Conservation (phyloP, 139 green algal species). For the Coelastrella sp. region DNA sequence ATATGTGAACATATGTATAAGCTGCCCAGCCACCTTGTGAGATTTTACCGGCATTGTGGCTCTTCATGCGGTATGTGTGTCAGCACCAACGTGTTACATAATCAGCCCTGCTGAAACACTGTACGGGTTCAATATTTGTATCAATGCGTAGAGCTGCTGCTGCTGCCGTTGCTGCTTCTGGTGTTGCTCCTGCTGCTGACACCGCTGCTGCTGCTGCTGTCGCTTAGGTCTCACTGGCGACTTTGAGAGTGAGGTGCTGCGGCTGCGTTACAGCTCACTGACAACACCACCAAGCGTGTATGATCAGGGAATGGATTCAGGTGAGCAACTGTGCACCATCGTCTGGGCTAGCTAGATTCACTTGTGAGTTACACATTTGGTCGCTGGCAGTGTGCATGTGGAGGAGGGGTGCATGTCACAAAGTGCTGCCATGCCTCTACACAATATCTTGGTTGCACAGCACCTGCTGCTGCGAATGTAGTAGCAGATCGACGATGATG, state of each 20-base stretch:
- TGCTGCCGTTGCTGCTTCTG: slow-evolving; percentile 18
- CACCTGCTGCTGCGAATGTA: neutral
- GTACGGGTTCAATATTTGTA: neutral
- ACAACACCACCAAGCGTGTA: slow-evolving; percentile 84
- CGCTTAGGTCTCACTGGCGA: slow-evolving; percentile 73
- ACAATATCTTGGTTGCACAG: neutral
- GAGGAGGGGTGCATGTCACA: too few relatives aligned
- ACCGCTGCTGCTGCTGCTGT: too few relatives aligned
- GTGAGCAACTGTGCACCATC: neutral
- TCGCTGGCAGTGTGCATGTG: neutral
- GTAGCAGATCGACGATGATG: too few relatives aligned
- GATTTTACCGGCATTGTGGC: too few relatives aligned
- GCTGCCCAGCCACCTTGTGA: too few relatives aligned
- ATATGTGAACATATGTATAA: too few relatives aligned
- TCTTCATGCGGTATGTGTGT: too few relatives aligned
- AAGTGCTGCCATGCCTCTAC: too few relatives aligned
- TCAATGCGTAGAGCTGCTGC: neutral
- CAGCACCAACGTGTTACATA: too few relatives aligned
- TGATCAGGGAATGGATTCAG: slow-evolving; percentile 81
- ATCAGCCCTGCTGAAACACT: too few relatives aligned
- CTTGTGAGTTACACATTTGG: neutral
- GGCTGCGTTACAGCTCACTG: slow-evolving; percentile 85
- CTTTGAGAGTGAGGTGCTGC: slow-evolving; percentile 84
- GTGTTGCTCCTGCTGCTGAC: slow-evolving; percentile 21
- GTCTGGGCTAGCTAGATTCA: too few relatives aligned